Base-by-base conservation (phyloP, 192 early-diverging fungal species). In the Backusella morwellensis region DNA sequence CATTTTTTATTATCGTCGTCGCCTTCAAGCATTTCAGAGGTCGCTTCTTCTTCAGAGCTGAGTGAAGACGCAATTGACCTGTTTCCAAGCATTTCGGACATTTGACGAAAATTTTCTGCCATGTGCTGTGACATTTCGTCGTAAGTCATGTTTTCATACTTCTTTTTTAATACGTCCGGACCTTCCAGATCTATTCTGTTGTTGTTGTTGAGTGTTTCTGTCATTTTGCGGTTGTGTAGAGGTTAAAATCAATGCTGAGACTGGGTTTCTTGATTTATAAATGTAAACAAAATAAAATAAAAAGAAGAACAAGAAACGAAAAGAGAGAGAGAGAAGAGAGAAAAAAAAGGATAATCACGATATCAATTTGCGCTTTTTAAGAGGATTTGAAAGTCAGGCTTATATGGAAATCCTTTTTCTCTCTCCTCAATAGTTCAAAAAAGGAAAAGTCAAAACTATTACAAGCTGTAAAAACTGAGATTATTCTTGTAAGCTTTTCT, bases 61-160 rank as follows among this genome's bases (percentile, higher is more conserved):
- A 72, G 35, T 0, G 76, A 77, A 23, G 75, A 66, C 11, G 63
- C 66, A 21, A 70, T 54, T 4, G 26, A 38, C 7, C 4, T 42
- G 21, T 23, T 73, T 14, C 78, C 72, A n/a, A 79, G 34, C 59
- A 79, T 79, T 35, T 79, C 78, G 3, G 75, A 59, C 47, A 80
- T 41, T 41, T 82, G 80, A 35, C 77, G 72, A 56, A 78, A 78
- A 29, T 70, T 82, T 52, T 82, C 80, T 35, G 73, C 73, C 77
- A 82, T 77, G 21, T 54, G 73, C 35, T 78, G 59, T 44, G 80
- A 75, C 44, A 82, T 78, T 66, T 82, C 80, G 66, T 82, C 80
- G 56, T 75, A 82, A 21, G 76, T 68, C 80, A 82, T 82, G 15
- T 82, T 75, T 40, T 82, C 77, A 68, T 82, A 82, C 34, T 78